Conservation (phyloP, 495 filamentous ascomycete genomes). For the Penicillium silybi region DNA sequence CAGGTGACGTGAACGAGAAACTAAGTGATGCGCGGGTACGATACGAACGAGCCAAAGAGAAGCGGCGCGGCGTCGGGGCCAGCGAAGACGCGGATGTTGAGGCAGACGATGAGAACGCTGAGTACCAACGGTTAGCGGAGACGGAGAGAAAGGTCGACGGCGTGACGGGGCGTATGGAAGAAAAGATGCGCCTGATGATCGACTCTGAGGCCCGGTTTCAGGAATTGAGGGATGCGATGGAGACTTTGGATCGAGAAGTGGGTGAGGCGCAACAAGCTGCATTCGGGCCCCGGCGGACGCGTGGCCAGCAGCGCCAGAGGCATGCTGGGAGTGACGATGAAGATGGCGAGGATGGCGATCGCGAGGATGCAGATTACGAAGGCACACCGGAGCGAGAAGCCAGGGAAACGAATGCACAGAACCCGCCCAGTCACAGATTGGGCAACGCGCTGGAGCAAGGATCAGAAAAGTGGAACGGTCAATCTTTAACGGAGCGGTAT, state of each 20-base stretch:
- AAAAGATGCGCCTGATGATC: constrained; percentile 34
- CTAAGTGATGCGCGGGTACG: constrained; percentile 30
- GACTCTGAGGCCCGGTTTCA: constrained; percentile 36
- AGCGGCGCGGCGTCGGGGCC: constrained; percentile 6
- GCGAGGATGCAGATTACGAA: constrained; percentile 29
- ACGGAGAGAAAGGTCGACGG: constrained; percentile 26
- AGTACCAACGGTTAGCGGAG: constrained; percentile 23
- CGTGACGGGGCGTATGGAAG: constrained; percentile 37
- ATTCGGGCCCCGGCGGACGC: constrained; percentile 17
- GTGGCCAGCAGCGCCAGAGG: constrained; percentile 14
- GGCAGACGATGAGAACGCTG: constrained; percentile 14
- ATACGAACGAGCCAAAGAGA: constrained; percentile 26
- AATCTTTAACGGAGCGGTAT: constrained; percentile 40
- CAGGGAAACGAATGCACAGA: constrained; percentile 15
- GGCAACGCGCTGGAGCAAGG: constrained; percentile 25
- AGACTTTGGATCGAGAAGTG: constrained; percentile 29
- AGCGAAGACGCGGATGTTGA: constrained; percentile 6
- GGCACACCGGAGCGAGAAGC: constrained; percentile 18
- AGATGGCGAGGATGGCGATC: constrained; percentile 16
- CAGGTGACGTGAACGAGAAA: constrained; percentile 47
- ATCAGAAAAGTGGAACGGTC: constrained; percentile 25
- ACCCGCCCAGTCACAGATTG: constrained; percentile 25
- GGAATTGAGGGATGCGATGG: constrained; percentile 28
- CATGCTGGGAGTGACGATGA: constrained; percentile 10
- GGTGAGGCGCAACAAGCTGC: constrained; percentile 6